Percentiles rank a stretch among this genome's conserved stretches.
Conservation (phyloP, 768 basidiomycete species). For the Butyriboletus loyo region DNA sequence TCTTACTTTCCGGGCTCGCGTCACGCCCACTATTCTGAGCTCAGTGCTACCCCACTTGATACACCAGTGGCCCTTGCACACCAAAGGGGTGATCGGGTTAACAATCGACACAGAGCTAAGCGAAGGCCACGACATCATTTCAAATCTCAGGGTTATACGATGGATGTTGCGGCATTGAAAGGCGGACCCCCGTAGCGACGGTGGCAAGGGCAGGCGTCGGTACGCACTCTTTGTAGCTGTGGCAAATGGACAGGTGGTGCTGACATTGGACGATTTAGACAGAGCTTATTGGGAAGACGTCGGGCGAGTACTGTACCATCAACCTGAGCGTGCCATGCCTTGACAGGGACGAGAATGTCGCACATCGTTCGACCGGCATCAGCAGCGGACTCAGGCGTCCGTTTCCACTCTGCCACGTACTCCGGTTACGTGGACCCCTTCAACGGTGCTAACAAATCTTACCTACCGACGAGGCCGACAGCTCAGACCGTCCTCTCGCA, state of each 20-base stretch:
- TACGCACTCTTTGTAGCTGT: constrained; percentile 1
- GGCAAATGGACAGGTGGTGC: neutral
- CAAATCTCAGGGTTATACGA: neutral
- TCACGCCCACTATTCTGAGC: constrained; percentile 3
- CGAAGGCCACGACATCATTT: neutral
- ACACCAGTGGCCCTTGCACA: neutral
- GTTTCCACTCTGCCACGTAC: neutral
- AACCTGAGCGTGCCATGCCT: neutral
- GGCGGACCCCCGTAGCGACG: neutral
- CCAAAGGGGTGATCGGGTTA: neutral
- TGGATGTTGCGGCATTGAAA: neutral
- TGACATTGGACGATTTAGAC: constrained; percentile 8
- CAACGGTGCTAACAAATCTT: neutral
- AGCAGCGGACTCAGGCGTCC: neutral
- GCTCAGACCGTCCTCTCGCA: neutral
- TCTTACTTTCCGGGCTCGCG: neutral
- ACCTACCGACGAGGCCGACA: neutral
- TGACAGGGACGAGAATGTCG: constrained; percentile 1
- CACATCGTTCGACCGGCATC: neutral
- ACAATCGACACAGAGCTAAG: neutral
- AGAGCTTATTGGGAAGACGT: neutral
- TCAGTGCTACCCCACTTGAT: neutral
- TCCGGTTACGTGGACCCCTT: neutral
- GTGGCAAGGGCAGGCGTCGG: constrained; percentile 1
- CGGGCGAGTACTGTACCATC: neutral